Evolutionary conservation across 2,329 filamentous ascomycete species (phyloP).

Genomic region (Myriosclerotinia curreyana): DNA sequence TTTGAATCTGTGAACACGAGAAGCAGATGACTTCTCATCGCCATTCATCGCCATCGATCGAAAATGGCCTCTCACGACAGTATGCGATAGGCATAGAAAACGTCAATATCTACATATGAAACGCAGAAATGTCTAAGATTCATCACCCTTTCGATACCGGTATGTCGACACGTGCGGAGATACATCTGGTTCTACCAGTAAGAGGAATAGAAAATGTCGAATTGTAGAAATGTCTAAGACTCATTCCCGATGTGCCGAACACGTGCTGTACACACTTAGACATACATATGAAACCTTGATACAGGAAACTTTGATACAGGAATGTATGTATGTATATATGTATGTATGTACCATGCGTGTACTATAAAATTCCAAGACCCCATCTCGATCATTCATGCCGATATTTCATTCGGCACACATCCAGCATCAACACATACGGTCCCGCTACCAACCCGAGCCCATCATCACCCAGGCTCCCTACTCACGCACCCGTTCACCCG

Average conservation of each 20-base stretch:
- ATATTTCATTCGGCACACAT: constrained; percentile 1
- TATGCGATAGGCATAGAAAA: background rate
- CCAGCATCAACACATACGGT: background rate
- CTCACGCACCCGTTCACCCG: background rate
- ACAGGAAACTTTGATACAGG: background rate
- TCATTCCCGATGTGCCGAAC: background rate
- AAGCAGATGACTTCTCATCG: background rate
- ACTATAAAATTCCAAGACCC: too few species aligned
- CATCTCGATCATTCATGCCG: background rate
- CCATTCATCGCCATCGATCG: constrained; percentile 10
- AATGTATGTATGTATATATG: background rate
- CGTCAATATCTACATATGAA: constrained; percentile 6
- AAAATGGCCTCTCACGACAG: constrained; percentile 13
- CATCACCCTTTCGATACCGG: background rate
- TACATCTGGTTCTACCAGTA: background rate
- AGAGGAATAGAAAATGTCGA: background rate
- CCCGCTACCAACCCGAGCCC: background rate
- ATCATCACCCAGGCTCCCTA: background rate
- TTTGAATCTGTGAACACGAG: constrained; percentile 11
- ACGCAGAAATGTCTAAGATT: constrained; percentile 11
- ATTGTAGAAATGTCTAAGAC: constrained; percentile 4
- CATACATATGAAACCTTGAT: background rate
- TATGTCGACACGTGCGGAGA: constrained; percentile 8
- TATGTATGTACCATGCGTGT: too few species aligned
- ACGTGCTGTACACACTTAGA: constrained; percentile 1